These are phyloP conservation scores for Yamadazyma dushanensis DNA, from an alignment of 1,139 yeast genomes.

Conservation along the genomic window DNA sequence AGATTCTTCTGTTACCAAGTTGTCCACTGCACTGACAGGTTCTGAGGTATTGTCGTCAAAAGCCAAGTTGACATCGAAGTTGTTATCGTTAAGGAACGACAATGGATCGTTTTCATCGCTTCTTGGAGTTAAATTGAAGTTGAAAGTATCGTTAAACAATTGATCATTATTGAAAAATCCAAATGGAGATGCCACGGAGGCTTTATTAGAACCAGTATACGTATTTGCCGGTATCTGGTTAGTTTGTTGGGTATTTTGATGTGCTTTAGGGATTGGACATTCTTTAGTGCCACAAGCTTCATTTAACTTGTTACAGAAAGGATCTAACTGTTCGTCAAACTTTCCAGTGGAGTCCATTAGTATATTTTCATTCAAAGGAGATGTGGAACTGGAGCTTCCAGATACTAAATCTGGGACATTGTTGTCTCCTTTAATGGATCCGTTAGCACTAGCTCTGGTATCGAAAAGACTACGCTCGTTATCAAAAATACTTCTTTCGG, in stretches of 20 bases:
- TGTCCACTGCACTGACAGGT: slow-evolving; percentile 26
- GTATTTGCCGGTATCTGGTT: not conserved
- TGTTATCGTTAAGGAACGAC: slow-evolving; percentile 44
- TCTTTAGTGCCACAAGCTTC: slow-evolving; percentile 84
- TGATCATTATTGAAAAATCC: slow-evolving; percentile 27
- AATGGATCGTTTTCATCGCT: slow-evolving; percentile 35
- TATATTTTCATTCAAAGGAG: slow-evolving; percentile 43
- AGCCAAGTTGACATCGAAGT: slow-evolving; percentile 54
- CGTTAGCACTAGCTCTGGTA: not conserved
- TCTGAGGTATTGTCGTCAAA: slow-evolving; percentile 32
- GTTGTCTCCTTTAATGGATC: slow-evolving; percentile 5
- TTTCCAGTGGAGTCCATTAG: slow-evolving; percentile 23
- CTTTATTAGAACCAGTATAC: no score
- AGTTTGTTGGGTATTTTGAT: slow-evolving; percentile 13
- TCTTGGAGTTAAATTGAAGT: slow-evolving; percentile 19
- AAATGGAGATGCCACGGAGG: slow-evolving; percentile 20
- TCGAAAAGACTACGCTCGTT: slow-evolving; percentile 2
- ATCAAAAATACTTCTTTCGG: not conserved
- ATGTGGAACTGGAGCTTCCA: slow-evolving; percentile 36
- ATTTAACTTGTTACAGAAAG: slow-evolving; percentile 73
- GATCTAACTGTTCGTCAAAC: slow-evolving; percentile 49
- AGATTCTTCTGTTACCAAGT: slow-evolving; percentile 62
- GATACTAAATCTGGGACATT: slow-evolving; percentile 38
- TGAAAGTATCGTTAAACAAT: slow-evolving; percentile 24
- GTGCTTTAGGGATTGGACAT: slow-evolving; percentile 63